Evolutionary conservation across 2,329 filamentous ascomycete genomes (phyloP), one percentile per base, ranked within the genome.

Genomic region (Microascus cirrosus): DNA sequence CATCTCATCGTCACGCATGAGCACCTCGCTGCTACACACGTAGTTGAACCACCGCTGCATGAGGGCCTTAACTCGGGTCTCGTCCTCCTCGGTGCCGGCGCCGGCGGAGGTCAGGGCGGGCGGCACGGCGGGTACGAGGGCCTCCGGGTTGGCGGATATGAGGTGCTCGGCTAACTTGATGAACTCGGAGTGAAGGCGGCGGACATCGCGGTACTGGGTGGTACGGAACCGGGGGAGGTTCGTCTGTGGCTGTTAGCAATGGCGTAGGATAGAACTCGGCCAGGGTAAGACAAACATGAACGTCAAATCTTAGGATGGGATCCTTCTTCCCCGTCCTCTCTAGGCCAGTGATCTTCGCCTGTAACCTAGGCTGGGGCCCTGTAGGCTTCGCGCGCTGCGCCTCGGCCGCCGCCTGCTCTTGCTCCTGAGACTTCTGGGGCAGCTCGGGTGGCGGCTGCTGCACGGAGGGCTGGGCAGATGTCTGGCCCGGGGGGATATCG

Each of bases 181-280:
- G 67, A 99, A 99, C 69, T 99, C 94, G 54, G 90, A 91, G 73
- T 99, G 94, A 61, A 95, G 87, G 60, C 94, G 89, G 65, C 94
- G 89, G 63, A 99, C 91, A 72, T 99, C 94, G 68, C 94, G 91
- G 74, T 96, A 99, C 71, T 99, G 94, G 5, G 94, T 99, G 0
- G 94, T 99, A 65, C 94, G 85, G 73, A 96, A 99, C 65, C 93
- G 93, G 57, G 93, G 92, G n/a, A 99, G 87, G 73, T 99, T 99
- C 63, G 94, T 99, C 94, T 99, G 59, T 3, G 48, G 15, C 55
- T 22, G 20, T 24, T 20, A 50, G 45, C 18, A 2, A 24, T 20
- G 11, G 20, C n/a, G 24, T 24, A 5, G 45, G 2, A 12, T 20
- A 22, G 12, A 4, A 20, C 45, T 45, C 6, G 39, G 13, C n/a